phyloP scores from a whole-genome alignment of 805 yeast genomes.

The Lipomyces chichibuensis region DNA sequence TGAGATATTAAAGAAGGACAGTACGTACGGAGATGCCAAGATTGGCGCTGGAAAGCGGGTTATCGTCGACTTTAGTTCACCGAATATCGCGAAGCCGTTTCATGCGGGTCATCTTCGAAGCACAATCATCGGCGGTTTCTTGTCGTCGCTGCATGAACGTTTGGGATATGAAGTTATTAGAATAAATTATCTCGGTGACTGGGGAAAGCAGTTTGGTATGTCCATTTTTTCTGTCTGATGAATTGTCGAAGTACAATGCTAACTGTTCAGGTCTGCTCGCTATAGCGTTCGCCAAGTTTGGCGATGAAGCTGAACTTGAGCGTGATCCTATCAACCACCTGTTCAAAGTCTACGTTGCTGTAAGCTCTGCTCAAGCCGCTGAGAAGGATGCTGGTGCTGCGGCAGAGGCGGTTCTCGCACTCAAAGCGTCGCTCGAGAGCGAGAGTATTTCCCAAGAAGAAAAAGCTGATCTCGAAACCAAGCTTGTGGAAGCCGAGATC shows the following conservation, averaged over 20 bases:
- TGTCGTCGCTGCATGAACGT: constrained; percentile 84
- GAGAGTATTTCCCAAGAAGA: constrained; percentile 35
- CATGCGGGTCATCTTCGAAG: constrained; percentile 99
- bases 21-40: constrained; percentile 70
- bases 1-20: constrained; percentile 59
- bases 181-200: constrained; percentile 95
- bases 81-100: constrained; percentile 98
- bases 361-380: constrained; percentile 73
- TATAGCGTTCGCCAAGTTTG: constrained; percentile 86
- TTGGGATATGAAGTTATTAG: constrained; percentile 91
- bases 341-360: constrained; percentile 87
- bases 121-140: constrained; percentile 95
- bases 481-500: constrained; percentile 13
- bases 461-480: constrained; percentile 37
- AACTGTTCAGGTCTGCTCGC: constrained; percentile 59
- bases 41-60: constrained; percentile 72
- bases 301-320: constrained; percentile 70
- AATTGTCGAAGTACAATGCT: neutral
- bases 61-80: constrained; percentile 90
- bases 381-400: constrained; percentile 60
- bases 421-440: constrained; percentile 17
- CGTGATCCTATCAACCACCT: constrained; percentile 90
- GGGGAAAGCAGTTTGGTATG: constrained; percentile 98
- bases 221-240: neutral
- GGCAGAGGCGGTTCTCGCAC: constrained; percentile 53